These are phyloP conservation scores for Lactarius tabidus DNA, from an alignment of 768 basidiomycete species.

Conservation along the genomic window DNA sequence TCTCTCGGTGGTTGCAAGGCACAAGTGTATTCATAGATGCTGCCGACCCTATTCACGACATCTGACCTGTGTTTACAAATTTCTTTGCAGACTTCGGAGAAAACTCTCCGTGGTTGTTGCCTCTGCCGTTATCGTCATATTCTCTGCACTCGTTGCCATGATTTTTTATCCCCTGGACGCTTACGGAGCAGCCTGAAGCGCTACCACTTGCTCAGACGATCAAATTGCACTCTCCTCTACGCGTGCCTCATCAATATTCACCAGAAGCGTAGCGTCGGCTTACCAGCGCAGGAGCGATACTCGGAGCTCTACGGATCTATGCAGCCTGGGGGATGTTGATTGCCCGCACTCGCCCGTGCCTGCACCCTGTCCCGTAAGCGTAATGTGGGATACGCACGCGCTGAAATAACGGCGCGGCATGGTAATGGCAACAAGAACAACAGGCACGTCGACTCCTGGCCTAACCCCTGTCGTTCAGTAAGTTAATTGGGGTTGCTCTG, in stretches of 20 bases:
- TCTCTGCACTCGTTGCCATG: constrained; percentile 45
- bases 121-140: constrained; percentile 50
- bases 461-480: background rate
- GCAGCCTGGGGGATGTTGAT: too few species aligned
- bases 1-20: background rate
- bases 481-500: background rate
- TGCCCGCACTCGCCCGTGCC: too few species aligned
- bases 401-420: background rate
- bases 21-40: background rate
- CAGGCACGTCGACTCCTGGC: background rate
- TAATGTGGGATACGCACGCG: background rate
- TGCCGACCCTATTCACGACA: constrained; percentile 26
- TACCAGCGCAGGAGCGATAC: background rate
- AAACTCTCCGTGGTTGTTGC: constrained; percentile 59
- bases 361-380: too few species aligned
- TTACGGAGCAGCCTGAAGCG: constrained; percentile 48
- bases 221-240: constrained; percentile 22
- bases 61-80: constrained; percentile 10
- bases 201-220: constrained; percentile 30
- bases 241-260: constrained; percentile 6
- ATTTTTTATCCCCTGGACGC: constrained; percentile 40
- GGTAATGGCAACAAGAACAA: background rate
- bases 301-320: background rate
- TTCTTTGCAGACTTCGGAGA: constrained; percentile 46
- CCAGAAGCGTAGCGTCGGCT: background rate